Conservation (phyloP, 2,329 filamentous ascomycete species). For the Xenosphaeropsis pyriputrescens region DNA sequence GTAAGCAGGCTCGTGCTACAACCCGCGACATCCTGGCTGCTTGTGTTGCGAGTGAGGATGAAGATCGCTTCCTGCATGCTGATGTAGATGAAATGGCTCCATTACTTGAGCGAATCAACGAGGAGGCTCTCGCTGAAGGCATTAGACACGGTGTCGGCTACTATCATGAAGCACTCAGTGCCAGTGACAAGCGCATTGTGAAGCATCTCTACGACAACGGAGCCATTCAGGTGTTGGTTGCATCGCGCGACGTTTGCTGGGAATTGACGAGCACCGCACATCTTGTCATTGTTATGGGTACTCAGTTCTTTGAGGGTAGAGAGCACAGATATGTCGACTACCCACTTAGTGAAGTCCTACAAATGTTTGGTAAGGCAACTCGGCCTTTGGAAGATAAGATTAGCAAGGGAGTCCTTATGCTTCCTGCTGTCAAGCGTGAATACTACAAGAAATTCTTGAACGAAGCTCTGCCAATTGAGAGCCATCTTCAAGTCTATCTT, state of each 20-base stretch:
- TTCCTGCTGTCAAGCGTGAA: constrained; percentile 83
- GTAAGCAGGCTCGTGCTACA: constrained; percentile 83
- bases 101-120: constrained; percentile 69
- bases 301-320: constrained; percentile 90
- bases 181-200: constrained; percentile 84
- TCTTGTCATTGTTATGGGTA: constrained; percentile 91
- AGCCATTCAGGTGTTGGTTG: constrained; percentile 57
- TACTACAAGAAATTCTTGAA: constrained; percentile 99
- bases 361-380: constrained; percentile 95
- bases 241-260: constrained; percentile 87
- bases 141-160: constrained; percentile 91
- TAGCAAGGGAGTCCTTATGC: constrained; percentile 88
- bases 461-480: constrained; percentile 90
- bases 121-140: constrained; percentile 76
- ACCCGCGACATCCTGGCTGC: constrained; percentile 80
- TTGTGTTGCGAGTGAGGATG: constrained; percentile 76
- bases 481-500: constrained; percentile 78
- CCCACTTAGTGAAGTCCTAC: constrained; percentile 79
- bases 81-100: constrained; percentile 70
- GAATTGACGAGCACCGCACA: constrained; percentile 81
- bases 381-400: constrained; percentile 65
- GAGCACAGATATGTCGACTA: constrained; percentile 98
- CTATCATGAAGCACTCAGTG: constrained; percentile 85
- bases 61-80: constrained; percentile 85
- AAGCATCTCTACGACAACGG: constrained; percentile 73